phyloP scores from a whole-genome alignment of 2,329 filamentous ascomycete genomes.

The Xylariales sp. region DNA sequence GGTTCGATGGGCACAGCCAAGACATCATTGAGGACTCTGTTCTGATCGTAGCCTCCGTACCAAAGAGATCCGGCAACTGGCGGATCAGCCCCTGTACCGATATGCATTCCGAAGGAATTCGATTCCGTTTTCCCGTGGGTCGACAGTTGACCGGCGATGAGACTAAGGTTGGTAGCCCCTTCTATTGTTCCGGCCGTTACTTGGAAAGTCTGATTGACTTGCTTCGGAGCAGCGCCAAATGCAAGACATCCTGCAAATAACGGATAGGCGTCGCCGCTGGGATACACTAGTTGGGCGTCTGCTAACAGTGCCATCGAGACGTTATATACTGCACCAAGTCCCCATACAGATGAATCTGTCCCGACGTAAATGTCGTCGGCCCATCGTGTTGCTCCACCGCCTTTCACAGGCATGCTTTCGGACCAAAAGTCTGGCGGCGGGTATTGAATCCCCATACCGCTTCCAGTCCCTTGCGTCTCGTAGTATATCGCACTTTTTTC shows the following conservation, averaged over 20 bases:
- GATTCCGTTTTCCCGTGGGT: constrained; percentile 21
- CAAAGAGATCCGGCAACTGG: constrained; percentile 22
- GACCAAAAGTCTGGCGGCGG: not conserved
- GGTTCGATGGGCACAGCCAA: constrained; percentile 11
- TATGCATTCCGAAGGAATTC: constrained; percentile 34
- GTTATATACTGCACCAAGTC: not conserved
- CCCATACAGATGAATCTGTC: not conserved
- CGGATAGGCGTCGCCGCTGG: constrained; percentile 15
- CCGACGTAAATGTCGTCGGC: not conserved
- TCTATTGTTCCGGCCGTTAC: not conserved
- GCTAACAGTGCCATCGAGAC: not conserved
- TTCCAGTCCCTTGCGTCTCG: not conserved
- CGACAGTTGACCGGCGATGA: constrained; percentile 14
- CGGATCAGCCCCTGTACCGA: constrained; percentile 24
- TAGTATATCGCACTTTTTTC: constrained; percentile 1
- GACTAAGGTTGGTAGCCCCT: constrained; percentile 12
- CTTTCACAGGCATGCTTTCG: not conserved
- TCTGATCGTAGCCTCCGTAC: constrained; percentile 32
- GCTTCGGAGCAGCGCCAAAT: constrained; percentile 13
- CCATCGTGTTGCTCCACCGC: not conserved
- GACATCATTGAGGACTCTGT: constrained; percentile 24
- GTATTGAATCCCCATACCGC: not conserved
- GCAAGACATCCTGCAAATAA: constrained; percentile 22
- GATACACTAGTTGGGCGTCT: constrained; percentile 14
- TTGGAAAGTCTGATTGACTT: constrained; percentile 10